These are phyloP conservation scores for Talaromyces liani DNA, from an alignment of 495 filamentous ascomycete genomes.

Conservation along the genomic window DNA sequence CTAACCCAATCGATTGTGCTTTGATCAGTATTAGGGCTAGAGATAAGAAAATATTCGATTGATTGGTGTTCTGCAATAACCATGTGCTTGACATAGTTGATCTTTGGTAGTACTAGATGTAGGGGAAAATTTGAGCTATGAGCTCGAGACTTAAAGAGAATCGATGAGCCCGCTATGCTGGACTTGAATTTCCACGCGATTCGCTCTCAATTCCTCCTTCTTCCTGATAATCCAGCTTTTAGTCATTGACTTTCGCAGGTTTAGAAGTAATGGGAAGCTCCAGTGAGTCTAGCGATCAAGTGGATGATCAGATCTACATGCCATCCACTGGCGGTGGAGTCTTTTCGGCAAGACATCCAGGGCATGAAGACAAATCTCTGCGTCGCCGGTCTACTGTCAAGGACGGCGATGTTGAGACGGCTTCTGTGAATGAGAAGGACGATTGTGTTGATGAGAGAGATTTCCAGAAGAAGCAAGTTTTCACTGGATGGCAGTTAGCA, in stretches of 20 bases:
- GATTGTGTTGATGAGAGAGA: conserved; percentile 25
- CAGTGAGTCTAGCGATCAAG: neutral
- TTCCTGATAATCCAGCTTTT: neutral
- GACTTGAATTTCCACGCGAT: neutral
- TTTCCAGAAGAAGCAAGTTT: conserved; percentile 14
- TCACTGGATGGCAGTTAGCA: conserved; percentile 2
- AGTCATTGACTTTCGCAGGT: neutral
- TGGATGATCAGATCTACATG: neutral
- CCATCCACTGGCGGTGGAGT: conserved; percentile 7
- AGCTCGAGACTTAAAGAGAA: neutral
- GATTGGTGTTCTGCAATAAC: neutral
- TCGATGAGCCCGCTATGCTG: neutral
- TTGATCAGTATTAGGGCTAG: neutral
- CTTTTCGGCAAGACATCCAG: neutral
- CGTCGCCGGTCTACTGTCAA: conserved; percentile 4
- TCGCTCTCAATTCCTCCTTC: neutral
- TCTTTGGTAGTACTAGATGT: neutral
- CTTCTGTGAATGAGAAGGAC: conserved; percentile 22
- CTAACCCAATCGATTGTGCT: neutral
- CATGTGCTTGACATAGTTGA: neutral
- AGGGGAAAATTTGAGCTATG: neutral
- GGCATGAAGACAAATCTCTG: neutral
- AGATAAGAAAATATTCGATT: neutral
- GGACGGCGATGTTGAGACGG: conserved; percentile 5
- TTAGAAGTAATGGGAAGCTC: neutral